These are phyloP conservation scores for Solanum stenotomum DNA, from an alignment of 257 asterid genomes.

Conservation along the genomic window DNA sequence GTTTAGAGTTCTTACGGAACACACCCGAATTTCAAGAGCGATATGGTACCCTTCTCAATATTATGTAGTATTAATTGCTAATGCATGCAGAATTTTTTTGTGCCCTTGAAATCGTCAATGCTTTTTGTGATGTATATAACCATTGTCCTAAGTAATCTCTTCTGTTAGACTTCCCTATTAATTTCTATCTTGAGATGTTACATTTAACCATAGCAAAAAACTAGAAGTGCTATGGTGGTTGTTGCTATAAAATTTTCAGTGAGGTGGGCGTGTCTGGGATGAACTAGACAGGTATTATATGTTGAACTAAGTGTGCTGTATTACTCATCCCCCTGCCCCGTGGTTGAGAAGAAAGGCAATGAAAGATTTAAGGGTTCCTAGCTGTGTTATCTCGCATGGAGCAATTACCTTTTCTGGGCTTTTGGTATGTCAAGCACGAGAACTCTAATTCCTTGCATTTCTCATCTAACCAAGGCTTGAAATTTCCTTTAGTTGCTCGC, in stretches of 20 bases:
- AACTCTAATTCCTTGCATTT: background rate
- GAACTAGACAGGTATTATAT: background rate
- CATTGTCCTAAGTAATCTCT: background rate
- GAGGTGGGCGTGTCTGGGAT: background rate
- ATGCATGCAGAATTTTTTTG: background rate
- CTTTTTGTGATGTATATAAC: background rate
- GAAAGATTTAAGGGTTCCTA: background rate
- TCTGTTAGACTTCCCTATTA: background rate
- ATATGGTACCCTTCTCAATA: slow-evolving; percentile 60
- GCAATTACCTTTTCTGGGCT: background rate
- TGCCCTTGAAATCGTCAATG: background rate
- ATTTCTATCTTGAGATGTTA: background rate
- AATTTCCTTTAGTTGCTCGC: background rate
- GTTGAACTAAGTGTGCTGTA: background rate
- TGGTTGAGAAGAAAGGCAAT: background rate
- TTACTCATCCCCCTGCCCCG: background rate
- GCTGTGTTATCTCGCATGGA: background rate
- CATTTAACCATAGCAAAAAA: background rate
- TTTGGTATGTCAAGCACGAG: background rate
- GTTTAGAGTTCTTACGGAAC: slow-evolving; percentile 91
- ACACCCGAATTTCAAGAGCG: slow-evolving; percentile 99
- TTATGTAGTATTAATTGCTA: background rate
- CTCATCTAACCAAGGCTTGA: background rate
- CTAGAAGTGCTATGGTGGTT: background rate
- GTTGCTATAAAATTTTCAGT: background rate